phyloP scores from a whole-genome alignment of 306 rosid genomes.

The Citrullus amarus region DNA sequence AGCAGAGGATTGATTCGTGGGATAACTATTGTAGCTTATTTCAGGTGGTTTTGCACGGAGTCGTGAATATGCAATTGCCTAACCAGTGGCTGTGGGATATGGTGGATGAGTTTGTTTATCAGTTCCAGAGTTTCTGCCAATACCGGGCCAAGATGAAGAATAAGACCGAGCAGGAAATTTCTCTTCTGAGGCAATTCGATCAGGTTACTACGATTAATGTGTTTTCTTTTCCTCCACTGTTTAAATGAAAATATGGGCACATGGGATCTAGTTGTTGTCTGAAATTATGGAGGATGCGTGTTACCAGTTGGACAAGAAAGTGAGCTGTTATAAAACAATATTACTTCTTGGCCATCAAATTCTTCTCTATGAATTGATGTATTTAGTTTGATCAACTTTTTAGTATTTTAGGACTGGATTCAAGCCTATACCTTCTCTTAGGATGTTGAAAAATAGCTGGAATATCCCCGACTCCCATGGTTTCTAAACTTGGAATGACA shows the following conservation, averaged over 20 bases:
- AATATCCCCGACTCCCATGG: not conserved
- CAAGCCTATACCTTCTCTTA: not conserved
- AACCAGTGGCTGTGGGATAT: constrained; percentile 99
- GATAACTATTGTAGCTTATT: constrained; percentile 86
- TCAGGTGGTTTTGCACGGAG: constrained; percentile 89
- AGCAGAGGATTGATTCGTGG: constrained; percentile 92
- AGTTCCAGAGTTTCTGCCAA: constrained; percentile 96
- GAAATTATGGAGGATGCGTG: not conserved
- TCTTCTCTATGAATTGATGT: not conserved
- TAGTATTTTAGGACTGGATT: not conserved
- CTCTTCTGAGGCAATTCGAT: constrained; percentile 64
- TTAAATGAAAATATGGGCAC: not conserved
- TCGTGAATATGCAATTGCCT: constrained; percentile 91
- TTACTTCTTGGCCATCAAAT: not conserved
- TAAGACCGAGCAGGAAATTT: constrained; percentile 72
- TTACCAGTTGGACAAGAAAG: not conserved
- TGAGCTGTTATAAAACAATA: not conserved
- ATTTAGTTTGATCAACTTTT: not conserved
- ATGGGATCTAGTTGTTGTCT: not conserved
- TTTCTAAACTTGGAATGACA: not conserved
- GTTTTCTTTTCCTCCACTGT: not conserved
- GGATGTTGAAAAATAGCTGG: not conserved
- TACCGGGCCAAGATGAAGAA: constrained; percentile 87
- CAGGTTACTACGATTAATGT: constrained; percentile 29
- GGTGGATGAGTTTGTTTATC: constrained; percentile 96